A percentile compares a stretch with the other conserved stretches of the same genome.
phyloP scores from a whole-genome alignment of 129 eudicot genomes.

The Rutidosis leptorrhynchoides region DNA sequence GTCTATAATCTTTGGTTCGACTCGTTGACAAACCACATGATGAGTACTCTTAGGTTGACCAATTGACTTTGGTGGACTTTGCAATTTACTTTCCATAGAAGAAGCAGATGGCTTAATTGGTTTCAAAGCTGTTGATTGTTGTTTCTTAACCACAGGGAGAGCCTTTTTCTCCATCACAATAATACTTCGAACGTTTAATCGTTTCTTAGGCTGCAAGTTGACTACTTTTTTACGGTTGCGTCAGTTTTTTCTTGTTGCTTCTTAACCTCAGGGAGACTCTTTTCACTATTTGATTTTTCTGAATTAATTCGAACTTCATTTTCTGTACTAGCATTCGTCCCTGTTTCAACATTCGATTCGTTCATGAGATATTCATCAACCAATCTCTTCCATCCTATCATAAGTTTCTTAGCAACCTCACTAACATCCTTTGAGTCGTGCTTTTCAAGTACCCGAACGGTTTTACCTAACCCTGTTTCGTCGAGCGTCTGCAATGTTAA shows the following conservation, averaged over 20 bases:
- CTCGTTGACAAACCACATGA: background rate
- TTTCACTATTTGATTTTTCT: background rate
- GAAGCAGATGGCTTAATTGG: background rate
- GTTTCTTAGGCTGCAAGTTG: background rate
- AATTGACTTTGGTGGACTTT: background rate
- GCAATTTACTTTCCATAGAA: background rate
- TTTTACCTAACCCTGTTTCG: background rate
- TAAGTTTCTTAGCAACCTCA: background rate
- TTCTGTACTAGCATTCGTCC: background rate
- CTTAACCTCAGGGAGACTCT: no score
- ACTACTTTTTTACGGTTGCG: background rate
- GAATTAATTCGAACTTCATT: background rate
- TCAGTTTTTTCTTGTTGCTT: background rate
- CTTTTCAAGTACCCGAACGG: background rate
- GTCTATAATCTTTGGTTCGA: background rate
- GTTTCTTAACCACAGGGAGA: background rate
- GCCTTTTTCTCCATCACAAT: background rate
- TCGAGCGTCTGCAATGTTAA: background rate
- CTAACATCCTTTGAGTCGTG: constrained; percentile 7
- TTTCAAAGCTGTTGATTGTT: background rate
- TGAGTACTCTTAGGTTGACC: background rate
- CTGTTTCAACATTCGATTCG: background rate
- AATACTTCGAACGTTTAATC: background rate
- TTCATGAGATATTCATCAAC: background rate
- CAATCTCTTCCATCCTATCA: constrained; percentile 4